Percentiles rank a stretch among this genome's conserved stretches.
phyloP scores from a whole-genome alignment of 805 yeast genomes.

The Metschnikowia matae region DNA sequence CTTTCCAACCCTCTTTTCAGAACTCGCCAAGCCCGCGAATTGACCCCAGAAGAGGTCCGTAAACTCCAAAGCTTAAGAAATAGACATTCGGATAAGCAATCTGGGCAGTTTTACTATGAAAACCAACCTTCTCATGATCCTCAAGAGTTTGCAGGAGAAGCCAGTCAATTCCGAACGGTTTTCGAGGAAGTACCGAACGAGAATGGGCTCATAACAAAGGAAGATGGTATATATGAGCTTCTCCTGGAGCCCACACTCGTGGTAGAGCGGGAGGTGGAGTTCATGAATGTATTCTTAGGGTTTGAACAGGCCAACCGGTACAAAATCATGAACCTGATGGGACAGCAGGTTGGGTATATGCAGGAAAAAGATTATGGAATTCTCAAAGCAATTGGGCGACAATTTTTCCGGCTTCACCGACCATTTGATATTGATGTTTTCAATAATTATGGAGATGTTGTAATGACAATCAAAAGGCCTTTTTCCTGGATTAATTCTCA shows the following conservation, averaged over 20 bases:
- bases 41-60: conserved; percentile 33
- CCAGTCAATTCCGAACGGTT: conserved; percentile 29
- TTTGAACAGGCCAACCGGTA: conserved; percentile 89
- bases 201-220: conserved; percentile 48
- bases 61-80: conserved; percentile 16
- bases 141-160: conserved; percentile 20
- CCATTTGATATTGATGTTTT: conserved; percentile 76
- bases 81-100: conserved; percentile 2
- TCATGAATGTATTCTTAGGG: conserved; percentile 82
- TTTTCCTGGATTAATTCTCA: conserved; percentile 88
- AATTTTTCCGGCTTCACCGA: conserved; percentile 77
- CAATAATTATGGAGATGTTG: conserved; percentile 56
- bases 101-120: conserved; percentile 23
- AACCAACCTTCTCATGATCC: conserved; percentile 26
- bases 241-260: conserved; percentile 79
- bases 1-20: conserved; percentile 5
- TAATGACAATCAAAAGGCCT: conserved; percentile 71
- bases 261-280: conserved; percentile 82
- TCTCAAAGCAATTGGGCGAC: conserved; percentile 69
- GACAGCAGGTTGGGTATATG: conserved; percentile 75
- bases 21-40: conserved; percentile 30
- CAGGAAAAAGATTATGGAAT: conserved; percentile 76
- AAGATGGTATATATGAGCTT: conserved; percentile 59
- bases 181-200: conserved; percentile 38
- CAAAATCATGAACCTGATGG: conserved; percentile 65